A percentile compares a stretch with the other conserved stretches of the same genome.
Conservation (phyloP, 2,329 filamentous ascomycete species). For the Aaosphaeria arxii region DNA sequence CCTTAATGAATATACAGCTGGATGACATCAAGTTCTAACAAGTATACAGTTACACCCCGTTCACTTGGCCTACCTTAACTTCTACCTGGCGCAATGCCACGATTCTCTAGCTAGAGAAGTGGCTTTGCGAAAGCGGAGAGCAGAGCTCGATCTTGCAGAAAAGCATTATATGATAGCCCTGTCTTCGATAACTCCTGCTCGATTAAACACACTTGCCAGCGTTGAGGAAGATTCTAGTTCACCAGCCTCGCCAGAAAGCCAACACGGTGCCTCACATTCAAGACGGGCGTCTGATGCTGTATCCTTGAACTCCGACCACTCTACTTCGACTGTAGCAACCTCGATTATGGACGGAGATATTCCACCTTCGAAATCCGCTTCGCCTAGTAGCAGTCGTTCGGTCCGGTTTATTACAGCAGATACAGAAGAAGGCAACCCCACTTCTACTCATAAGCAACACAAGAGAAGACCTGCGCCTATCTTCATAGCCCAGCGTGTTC, state of each 20-base stretch:
- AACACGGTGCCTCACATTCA: conserved; percentile 3
- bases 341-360: conserved; percentile 12
- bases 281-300: conserved; percentile 13
- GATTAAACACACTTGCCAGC: conserved; percentile 2
- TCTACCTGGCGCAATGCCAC: conserved; percentile 37
- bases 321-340: conserved; percentile 20
- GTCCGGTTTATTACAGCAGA: background rate
- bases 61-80: conserved; percentile 32
- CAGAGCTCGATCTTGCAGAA: conserved; percentile 32
- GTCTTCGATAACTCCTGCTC: conserved; percentile 11
- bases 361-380: background rate
- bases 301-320: conserved; percentile 20
- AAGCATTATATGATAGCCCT: conserved; percentile 33
- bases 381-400: background rate
- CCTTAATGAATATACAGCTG: background rate
- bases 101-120: conserved; percentile 36
- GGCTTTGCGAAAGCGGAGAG: conserved; percentile 24
- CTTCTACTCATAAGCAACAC: conserved; percentile 3
- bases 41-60: conserved; percentile 29
- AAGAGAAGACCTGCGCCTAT: conserved; percentile 15
- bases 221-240: conserved; percentile 14
- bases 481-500: background rate
- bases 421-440: conserved; percentile 3
- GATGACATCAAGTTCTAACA: conserved; percentile 2
- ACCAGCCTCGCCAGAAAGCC: conserved; percentile 15